phyloP scores from a whole-genome alignment of 2,329 filamentous ascomycete species.

The Cadophora luteo-olivacea region DNA sequence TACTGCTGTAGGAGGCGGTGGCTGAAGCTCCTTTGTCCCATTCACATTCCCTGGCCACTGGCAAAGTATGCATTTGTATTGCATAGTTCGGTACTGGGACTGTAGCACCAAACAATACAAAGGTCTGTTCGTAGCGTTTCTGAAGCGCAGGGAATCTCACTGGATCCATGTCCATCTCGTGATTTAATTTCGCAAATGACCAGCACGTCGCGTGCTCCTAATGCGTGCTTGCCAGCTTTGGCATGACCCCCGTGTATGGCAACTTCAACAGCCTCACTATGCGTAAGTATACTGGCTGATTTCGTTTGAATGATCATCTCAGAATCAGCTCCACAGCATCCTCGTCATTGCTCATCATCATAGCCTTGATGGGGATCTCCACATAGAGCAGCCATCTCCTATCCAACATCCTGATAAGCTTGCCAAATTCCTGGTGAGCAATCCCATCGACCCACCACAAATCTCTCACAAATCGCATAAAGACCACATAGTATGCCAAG shows the following conservation, averaged over 20 bases:
- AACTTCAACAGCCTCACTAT: background rate
- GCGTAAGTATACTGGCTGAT: background rate
- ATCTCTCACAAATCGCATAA: constrained; percentile 29
- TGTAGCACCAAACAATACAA: background rate
- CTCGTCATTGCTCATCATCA: constrained; percentile 18
- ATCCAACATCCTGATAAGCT: constrained; percentile 23
- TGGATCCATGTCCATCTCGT: background rate
- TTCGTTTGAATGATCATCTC: background rate
- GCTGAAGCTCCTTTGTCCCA: background rate
- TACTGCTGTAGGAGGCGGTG: background rate
- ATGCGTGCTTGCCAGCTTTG: background rate
- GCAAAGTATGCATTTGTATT: no score
- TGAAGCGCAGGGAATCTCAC: background rate
- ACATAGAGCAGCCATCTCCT: constrained; percentile 29
- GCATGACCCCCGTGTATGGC: no score
- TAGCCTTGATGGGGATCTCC: constrained; percentile 27
- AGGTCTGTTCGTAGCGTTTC: background rate
- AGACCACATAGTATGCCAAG: constrained; percentile 34
- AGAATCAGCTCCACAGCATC: constrained; percentile 30
- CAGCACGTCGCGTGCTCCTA: no score
- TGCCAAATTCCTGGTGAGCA: constrained; percentile 29
- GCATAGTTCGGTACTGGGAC: no score
- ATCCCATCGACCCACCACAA: constrained; percentile 36
- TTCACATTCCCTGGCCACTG: no score
- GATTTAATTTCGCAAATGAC: background rate